phyloP scores from a whole-genome alignment of 306 rosid species.

The Pyrus pyrifolia region DNA sequence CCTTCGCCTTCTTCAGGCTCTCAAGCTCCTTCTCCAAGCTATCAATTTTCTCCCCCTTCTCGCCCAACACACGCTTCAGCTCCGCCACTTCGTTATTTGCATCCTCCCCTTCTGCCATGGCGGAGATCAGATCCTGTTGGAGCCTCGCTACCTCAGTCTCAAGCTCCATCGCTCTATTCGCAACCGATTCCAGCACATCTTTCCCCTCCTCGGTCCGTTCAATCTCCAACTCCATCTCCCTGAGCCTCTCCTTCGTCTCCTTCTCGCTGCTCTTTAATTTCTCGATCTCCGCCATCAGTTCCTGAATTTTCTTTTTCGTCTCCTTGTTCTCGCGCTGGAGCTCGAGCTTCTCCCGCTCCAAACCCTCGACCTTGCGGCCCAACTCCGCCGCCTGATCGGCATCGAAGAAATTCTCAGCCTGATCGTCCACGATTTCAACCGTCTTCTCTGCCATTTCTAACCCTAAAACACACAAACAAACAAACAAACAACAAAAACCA shows the following conservation, averaged over 20 bases:
- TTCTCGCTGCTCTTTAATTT: slow-evolving; percentile 31
- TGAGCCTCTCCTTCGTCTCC: slow-evolving; percentile 39
- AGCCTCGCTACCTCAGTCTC: slow-evolving; percentile 77
- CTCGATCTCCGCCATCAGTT: slow-evolving; percentile 40
- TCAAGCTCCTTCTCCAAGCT: slow-evolving; percentile 52
- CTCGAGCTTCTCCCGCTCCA: slow-evolving; percentile 51
- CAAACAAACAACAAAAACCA: not conserved
- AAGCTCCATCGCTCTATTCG: slow-evolving; percentile 57
- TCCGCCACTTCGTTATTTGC: slow-evolving; percentile 32
- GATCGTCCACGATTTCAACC: slow-evolving; percentile 39
- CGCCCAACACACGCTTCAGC: slow-evolving; percentile 42
- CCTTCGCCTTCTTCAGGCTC: slow-evolving; percentile 38
- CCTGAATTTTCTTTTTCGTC: slow-evolving; percentile 38
- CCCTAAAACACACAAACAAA: slow-evolving; percentile 9
- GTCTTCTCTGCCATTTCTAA: slow-evolving; percentile 54
- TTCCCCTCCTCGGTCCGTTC: slow-evolving; percentile 30
- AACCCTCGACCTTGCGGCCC: slow-evolving; percentile 34
- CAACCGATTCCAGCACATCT: slow-evolving; percentile 42
- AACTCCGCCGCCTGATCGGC: slow-evolving; percentile 38
- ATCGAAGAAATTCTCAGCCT: slow-evolving; percentile 30
- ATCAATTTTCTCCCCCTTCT: slow-evolving; percentile 43
- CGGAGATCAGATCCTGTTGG: slow-evolving; percentile 51
- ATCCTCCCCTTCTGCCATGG: slow-evolving; percentile 42
- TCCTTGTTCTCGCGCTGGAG: slow-evolving; percentile 38
- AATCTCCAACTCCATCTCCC: slow-evolving; percentile 42